Evolutionary conservation across 2,329 filamentous ascomycete species (phyloP), one percentile per base, ranked within the genome.

Genomic region (Byssochlamys sp.): DNA sequence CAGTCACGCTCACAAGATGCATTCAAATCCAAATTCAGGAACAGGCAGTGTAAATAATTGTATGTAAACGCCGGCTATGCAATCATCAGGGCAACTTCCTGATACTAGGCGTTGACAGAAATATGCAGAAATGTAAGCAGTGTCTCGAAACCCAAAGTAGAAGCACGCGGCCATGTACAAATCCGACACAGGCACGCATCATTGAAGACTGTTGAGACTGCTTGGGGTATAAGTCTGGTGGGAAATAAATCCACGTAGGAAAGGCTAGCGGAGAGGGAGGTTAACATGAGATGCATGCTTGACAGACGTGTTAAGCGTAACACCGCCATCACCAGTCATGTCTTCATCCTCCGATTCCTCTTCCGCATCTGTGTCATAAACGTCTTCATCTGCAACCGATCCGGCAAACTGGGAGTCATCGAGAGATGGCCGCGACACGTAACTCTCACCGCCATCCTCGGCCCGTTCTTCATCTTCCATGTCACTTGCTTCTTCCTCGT

Each of bases 401-500:
- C 66, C 66, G 7, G 71, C 72, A 56, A 80, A 63, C 24, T 71
- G 67, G 2, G 67, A 70, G 14, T 80, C 73, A 52, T 83, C 80
- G 11, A 79, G 76, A 67, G 55, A 70, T 28, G 65, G 66, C 52
- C 69, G 69, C 2, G 71, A 72, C 35, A 73, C 63, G 51, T 67
- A 73, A 57, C 70, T 73, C 56, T 69, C 70, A 39, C 61, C 67
- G 52, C 74, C 66, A 33, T 78, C 77, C 19, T 82, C 80, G 2
- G 76, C 78, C 28, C 80, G 76, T 7, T 80, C 78, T 7, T 79
- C 78, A 29, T 76, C 76, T 25, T 77, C 76, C 5, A 73, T 75
- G 31, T 79, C 79, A 14, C 75, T 76, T 2, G 73, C 76, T 55
- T 81, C 80, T 33, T 82, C 81, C 14, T 84, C 83, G 51, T 68